A percentile compares a stretch with the other conserved stretches of the same genome.
These are phyloP conservation scores for Nicotiana sylvestris DNA, from an alignment of 257 asterid genomes.

Conservation along the genomic window DNA sequence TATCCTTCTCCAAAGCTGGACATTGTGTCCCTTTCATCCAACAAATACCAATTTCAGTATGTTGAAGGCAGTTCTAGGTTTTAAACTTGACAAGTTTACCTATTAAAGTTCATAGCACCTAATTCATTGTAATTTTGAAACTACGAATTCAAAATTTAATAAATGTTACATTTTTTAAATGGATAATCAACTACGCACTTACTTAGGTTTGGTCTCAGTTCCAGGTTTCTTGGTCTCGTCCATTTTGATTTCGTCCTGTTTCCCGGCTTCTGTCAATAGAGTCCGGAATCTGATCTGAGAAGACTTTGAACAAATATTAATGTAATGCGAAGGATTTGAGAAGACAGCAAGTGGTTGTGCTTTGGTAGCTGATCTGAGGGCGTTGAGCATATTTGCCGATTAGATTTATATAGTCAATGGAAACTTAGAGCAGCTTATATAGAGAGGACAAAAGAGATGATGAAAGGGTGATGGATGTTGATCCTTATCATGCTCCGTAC, in stretches of 20 bases:
- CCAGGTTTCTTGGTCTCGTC: background rate
- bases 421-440: background rate
- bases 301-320: background rate
- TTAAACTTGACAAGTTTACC: too few species aligned
- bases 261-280: slow-evolving; percentile 1
- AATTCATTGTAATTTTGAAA: too few species aligned
- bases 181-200: background rate
- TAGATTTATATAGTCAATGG: background rate
- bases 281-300: background rate
- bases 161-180: background rate
- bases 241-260: background rate
- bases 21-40: slow-evolving; percentile 24
- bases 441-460: background rate
- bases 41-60: background rate
- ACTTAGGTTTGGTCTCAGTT: background rate
- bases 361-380: background rate
- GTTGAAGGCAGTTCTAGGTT: too few species aligned
- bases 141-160: too few species aligned
- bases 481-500: background rate
- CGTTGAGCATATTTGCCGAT: background rate
- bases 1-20: slow-evolving; percentile 64
- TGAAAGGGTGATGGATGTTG: background rate
- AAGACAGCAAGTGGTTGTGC: background rate
- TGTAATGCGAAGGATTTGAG: background rate
- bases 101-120: too few species aligned